These are phyloP conservation scores for Tylopilus sp. DNA, from an alignment of 768 basidiomycete species.

Conservation along the genomic window DNA sequence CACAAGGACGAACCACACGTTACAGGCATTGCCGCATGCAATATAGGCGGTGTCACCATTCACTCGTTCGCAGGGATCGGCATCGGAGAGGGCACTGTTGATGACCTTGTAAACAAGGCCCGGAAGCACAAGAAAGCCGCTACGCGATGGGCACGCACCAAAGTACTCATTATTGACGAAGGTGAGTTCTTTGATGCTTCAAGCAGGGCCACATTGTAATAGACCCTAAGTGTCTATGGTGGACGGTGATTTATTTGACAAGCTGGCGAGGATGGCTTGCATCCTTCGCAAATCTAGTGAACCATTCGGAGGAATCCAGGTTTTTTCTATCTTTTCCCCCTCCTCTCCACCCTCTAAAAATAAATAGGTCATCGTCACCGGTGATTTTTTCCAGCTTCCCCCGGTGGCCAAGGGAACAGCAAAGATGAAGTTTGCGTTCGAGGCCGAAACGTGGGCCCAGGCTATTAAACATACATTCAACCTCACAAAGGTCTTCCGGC, in stretches of 20 bases:
- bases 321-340: constrained; percentile 25
- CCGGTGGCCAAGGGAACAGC: constrained; percentile 70
- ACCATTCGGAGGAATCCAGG: constrained; percentile 96
- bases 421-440: constrained; percentile 84
- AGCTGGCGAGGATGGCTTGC: constrained; percentile 70
- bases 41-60: constrained; percentile 93
- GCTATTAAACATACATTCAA: constrained; percentile 83
- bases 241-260: constrained; percentile 91
- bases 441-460: constrained; percentile 74
- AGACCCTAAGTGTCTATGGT: constrained; percentile 88
- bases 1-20: not conserved
- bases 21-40: constrained; percentile 90
- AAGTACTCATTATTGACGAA: constrained; percentile 83
- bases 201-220: not conserved
- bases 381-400: constrained; percentile 98
- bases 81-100: constrained; percentile 63
- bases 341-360: not conserved
- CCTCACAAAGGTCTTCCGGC: constrained; percentile 92
- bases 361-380: constrained; percentile 79
- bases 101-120: constrained; percentile 62
- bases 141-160: constrained; percentile 78
- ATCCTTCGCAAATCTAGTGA: constrained; percentile 54
- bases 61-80: constrained; percentile 97
- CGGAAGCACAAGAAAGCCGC: constrained; percentile 81
- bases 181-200: constrained; percentile 35